phyloP scores from a whole-genome alignment of 495 filamentous ascomycete genomes.

The Neurospora sp. region DNA sequence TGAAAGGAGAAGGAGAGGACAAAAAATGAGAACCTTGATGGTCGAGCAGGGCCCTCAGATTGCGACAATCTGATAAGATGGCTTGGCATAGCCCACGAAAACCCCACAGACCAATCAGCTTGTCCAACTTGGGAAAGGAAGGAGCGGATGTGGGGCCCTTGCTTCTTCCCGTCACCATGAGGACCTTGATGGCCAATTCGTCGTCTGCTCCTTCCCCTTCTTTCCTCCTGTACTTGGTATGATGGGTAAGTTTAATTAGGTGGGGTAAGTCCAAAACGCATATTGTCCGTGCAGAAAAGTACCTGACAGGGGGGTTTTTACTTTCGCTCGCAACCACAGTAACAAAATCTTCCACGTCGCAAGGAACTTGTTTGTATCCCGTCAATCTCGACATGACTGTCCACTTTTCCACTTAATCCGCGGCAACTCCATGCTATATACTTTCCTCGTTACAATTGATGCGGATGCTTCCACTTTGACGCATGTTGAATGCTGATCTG shows the following conservation, averaged over 20 bases:
- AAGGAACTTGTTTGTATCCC: neutral
- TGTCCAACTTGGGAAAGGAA: neutral
- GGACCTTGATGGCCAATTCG: neutral
- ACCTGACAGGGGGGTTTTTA: too few species aligned
- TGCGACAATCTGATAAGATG: conserved; percentile 10
- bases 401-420: neutral
- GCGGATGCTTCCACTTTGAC: neutral
- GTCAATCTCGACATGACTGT: neutral
- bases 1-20: neutral
- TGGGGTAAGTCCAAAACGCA: too few species aligned
- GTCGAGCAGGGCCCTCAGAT: neutral
- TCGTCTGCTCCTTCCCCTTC: neutral
- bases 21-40: conserved; percentile 12
- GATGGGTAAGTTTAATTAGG: too few species aligned
- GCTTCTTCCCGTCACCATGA: neutral
- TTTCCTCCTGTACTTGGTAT: neutral
- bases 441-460: neutral
- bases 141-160: neutral
- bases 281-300: too few species aligned
- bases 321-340: too few species aligned
- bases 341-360: neutral
- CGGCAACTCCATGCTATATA: neutral
- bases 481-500: neutral
- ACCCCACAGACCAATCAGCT: neutral
- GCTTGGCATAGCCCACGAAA: neutral